Evolutionary conservation across 768 basidiomycete genomes (phyloP).

Genomic region (Tylopilus sp.): DNA sequence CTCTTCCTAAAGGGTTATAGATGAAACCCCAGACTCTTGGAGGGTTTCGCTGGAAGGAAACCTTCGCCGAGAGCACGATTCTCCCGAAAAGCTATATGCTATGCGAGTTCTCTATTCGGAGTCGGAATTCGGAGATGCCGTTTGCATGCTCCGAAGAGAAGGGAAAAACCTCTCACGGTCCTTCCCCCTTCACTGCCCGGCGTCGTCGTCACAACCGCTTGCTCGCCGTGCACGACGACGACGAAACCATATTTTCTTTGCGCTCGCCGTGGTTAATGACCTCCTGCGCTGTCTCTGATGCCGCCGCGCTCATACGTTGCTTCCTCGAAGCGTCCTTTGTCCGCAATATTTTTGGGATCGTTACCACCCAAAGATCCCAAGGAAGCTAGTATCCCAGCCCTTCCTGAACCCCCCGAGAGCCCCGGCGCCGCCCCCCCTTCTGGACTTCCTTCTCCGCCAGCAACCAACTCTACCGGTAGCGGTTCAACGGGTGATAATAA

Average conservation of each 20-base stretch:
- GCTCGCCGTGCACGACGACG: slow-evolving; percentile 29
- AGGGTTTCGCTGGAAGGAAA: too few relatives aligned
- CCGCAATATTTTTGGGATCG: slow-evolving; percentile 56
- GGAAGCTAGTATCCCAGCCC: slow-evolving; percentile 50
- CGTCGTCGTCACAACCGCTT: slow-evolving; percentile 18
- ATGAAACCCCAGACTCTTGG: too few relatives aligned
- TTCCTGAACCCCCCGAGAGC: slow-evolving; percentile 66
- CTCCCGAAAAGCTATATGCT: too few relatives aligned
- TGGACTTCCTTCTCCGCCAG: slow-evolving; percentile 79
- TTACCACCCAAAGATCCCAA: slow-evolving; percentile 40
- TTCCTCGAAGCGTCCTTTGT: slow-evolving; percentile 51
- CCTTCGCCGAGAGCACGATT: too few relatives aligned
- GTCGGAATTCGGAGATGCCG: slow-evolving; percentile 19
- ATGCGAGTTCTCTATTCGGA: slow-evolving; percentile 5
- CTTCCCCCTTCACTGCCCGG: slow-evolving; percentile 11
- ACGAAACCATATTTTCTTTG: slow-evolving; percentile 10
- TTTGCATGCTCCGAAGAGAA: not conserved
- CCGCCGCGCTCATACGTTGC: slow-evolving; percentile 45
- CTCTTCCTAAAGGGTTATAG: too few relatives aligned
- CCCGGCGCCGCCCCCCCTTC: slow-evolving; percentile 54
- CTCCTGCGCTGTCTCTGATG: slow-evolving; percentile 36
- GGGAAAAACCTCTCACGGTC: slow-evolving; percentile 25
- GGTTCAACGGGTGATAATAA: slow-evolving; percentile 66
- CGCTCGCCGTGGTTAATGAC: slow-evolving; percentile 27
- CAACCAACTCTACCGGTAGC: slow-evolving; percentile 82